A percentile compares a stretch with the other conserved stretches of the same genome.
Conservation (phyloP, 2,329 filamentous ascomycete genomes). For the Fusarium sp. region DNA sequence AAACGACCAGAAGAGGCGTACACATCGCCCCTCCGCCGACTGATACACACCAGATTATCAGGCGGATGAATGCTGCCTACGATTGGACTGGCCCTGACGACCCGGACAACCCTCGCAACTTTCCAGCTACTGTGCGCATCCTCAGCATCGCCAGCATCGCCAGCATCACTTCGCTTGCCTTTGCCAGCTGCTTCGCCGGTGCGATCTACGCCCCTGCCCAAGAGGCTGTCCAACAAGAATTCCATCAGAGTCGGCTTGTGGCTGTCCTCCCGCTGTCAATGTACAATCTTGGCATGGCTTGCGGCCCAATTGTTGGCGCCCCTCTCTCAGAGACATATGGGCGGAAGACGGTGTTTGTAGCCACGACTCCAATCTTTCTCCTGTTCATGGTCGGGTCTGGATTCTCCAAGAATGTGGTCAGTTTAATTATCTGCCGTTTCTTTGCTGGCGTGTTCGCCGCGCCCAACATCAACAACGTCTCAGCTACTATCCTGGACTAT, state of each 20-base stretch:
- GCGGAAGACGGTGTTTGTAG: constrained; percentile 22
- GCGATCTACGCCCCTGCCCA: constrained; percentile 28
- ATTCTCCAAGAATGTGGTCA: background rate
- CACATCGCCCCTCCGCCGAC: background rate
- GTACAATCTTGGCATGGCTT: constrained; percentile 36
- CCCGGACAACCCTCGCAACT: constrained; percentile 31
- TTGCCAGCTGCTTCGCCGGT: constrained; percentile 12
- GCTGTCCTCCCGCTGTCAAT: constrained; percentile 11
- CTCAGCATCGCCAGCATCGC: constrained; percentile 29
- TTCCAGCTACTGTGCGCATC: background rate
- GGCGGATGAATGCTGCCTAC: constrained; percentile 29
- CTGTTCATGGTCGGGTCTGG: constrained; percentile 2
- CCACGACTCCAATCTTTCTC: constrained; percentile 26
- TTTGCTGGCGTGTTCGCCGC: constrained; percentile 32
- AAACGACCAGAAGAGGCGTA: background rate
- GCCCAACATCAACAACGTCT: constrained; percentile 30
- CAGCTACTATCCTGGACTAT: constrained; percentile 31
- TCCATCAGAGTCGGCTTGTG: background rate
- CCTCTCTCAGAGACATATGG: constrained; percentile 30
- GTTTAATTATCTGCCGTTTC: constrained; percentile 19
- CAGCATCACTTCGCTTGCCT: constrained; percentile 11
- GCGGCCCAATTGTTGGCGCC: constrained; percentile 20
- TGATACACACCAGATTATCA: constrained; percentile 13
- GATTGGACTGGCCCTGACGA: constrained; percentile 26
- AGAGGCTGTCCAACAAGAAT: constrained; percentile 6